Conservation (phyloP, 2,329 filamentous ascomycete genomes). For the Remersonia thermophila region DNA sequence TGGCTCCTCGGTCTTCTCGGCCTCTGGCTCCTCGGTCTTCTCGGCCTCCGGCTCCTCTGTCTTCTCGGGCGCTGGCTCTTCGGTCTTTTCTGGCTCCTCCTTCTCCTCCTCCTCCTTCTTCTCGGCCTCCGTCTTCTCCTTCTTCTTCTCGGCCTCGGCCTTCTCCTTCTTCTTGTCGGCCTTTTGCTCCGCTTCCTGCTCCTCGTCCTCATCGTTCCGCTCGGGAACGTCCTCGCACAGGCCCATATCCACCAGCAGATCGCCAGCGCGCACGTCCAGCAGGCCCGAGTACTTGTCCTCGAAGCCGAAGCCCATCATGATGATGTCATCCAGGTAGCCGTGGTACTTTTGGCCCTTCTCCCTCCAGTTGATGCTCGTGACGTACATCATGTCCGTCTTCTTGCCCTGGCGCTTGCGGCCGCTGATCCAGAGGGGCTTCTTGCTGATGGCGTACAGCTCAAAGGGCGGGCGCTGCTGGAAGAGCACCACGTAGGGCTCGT, state of each 20-base stretch:
- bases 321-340: slow-evolving; percentile 42
- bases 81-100: too few species aligned
- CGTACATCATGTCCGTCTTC: slow-evolving; percentile 43
- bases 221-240: slow-evolving; percentile 18
- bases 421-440: slow-evolving; percentile 42
- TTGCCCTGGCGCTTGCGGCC: slow-evolving; percentile 28
- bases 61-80: too few species aligned
- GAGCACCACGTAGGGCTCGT: slow-evolving; percentile 44
- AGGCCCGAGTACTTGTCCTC: slow-evolving; percentile 37
- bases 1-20: too few species aligned
- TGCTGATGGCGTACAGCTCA: slow-evolving; percentile 35
- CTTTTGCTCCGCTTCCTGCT: too few species aligned
- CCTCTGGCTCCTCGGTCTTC: too few species aligned
- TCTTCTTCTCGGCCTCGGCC: too few species aligned
- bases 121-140: too few species aligned
- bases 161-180: too few species aligned
- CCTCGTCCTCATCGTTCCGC: background rate
- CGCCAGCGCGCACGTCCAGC: slow-evolving; percentile 38
- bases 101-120: too few species aligned
- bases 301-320: slow-evolving; percentile 44
- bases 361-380: slow-evolving; percentile 47
- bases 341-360: slow-evolving; percentile 34
- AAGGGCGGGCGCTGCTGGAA: slow-evolving; percentile 38
- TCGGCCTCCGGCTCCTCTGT: too few species aligned
- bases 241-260: slow-evolving; percentile 33